Percentiles rank a stretch among this genome's conserved stretches.
phyloP scores from a whole-genome alignment of 257 asterid species.

The Schizonepeta tenuifolia region DNA sequence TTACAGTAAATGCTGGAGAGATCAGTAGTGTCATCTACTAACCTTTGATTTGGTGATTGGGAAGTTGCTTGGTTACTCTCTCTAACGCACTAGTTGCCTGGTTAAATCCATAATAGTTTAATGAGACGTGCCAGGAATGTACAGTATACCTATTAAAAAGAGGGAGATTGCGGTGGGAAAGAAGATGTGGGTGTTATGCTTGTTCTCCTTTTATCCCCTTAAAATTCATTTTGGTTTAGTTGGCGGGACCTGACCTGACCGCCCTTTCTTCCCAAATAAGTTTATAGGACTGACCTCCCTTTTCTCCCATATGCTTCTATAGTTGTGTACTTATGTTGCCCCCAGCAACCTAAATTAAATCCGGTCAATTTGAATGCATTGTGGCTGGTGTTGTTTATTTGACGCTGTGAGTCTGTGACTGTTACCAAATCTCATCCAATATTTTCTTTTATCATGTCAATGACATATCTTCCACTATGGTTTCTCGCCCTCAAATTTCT shows the following conservation, averaged over 20 bases:
- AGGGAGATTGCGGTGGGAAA: background rate
- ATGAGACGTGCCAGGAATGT: background rate
- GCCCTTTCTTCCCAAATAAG: background rate
- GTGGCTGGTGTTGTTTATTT: slow-evolving; percentile 9
- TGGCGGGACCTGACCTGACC: too few relatives aligned
- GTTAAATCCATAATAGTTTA: slow-evolving; percentile 3
- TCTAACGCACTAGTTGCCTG: background rate
- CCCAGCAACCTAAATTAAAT: background rate
- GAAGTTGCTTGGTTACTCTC: slow-evolving; percentile 4
- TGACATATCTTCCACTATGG: background rate
- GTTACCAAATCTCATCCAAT: background rate
- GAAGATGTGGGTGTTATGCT: background rate
- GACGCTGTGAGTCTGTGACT: slow-evolving; percentile 9
- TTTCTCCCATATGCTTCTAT: background rate
- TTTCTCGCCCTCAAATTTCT: background rate
- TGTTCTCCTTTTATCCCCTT: slow-evolving; percentile 8
- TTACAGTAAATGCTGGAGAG: background rate
- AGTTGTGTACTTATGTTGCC: background rate
- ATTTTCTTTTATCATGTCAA: background rate
- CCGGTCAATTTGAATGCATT: background rate
- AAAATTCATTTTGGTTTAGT: slow-evolving; percentile 10
- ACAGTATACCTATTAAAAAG: background rate
- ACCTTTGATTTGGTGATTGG: background rate
- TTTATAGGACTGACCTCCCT: background rate
- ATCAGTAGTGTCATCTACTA: slow-evolving; percentile 1